Percentiles rank a stretch among this genome's conserved stretches.
These are phyloP conservation scores for Pichia sp. DNA, from an alignment of 1,139 yeast species.

Conservation along the genomic window DNA sequence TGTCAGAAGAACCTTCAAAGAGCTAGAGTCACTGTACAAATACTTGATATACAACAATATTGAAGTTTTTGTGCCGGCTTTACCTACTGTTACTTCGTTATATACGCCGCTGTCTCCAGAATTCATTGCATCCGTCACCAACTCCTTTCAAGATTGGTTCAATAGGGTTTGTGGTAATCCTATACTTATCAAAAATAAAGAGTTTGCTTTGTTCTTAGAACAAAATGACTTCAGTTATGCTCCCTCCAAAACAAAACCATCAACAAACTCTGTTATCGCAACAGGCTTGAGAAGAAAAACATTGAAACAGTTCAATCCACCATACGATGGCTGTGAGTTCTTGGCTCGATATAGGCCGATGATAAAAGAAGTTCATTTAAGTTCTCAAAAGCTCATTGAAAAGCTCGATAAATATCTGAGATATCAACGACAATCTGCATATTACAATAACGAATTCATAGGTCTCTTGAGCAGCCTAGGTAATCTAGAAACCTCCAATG, in stretches of 20 bases:
- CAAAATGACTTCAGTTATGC: slow-evolving; percentile 68
- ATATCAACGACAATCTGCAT: slow-evolving; percentile 28
- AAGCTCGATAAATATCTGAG: slow-evolving; percentile 29
- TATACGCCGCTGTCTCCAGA: slow-evolving; percentile 84
- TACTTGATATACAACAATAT: slow-evolving; percentile 77
- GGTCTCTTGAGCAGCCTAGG: slow-evolving; percentile 32
- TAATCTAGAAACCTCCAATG: slow-evolving; percentile 33
- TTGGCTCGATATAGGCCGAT: slow-evolving; percentile 83
- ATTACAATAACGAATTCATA: slow-evolving; percentile 57
- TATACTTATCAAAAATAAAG: slow-evolving; percentile 78
- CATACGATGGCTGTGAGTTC: slow-evolving; percentile 80
- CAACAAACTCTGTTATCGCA: slow-evolving; percentile 46
- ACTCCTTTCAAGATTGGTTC: slow-evolving; percentile 81
- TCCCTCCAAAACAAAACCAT: slow-evolving; percentile 53
- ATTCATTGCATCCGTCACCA: slow-evolving; percentile 56
- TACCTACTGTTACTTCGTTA: slow-evolving; percentile 71
- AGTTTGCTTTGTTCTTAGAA: slow-evolving; percentile 81
- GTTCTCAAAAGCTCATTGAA: slow-evolving; percentile 47
- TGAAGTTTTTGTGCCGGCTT: slow-evolving; percentile 89
- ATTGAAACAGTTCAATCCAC: slow-evolving; percentile 84
- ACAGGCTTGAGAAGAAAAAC: slow-evolving; percentile 86
- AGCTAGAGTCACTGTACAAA: slow-evolving; percentile 70
- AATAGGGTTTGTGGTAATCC: slow-evolving; percentile 72
- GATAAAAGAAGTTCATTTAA: slow-evolving; percentile 70
- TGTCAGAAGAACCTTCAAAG: slow-evolving; percentile 76